Base-by-base conservation (phyloP, 176 grass and related monocot species). In the Musa troglodytarum region DNA sequence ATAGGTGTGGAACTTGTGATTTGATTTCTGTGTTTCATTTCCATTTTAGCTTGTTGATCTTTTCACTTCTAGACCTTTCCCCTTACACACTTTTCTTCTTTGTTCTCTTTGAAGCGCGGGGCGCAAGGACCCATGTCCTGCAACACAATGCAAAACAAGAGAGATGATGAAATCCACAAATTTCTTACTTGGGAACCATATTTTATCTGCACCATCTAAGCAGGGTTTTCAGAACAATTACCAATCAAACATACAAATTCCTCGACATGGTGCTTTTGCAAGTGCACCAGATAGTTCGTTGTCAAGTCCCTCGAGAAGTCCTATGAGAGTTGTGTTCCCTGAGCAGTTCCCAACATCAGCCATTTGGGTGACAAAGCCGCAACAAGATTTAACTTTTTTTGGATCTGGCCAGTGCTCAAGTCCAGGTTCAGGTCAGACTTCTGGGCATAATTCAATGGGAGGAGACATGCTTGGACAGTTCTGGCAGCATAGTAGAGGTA, bases 401-500 rank as follows among this genome's bases (percentile, higher is more conserved):
- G 90, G 93, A 69, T 98, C 95, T 49, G 90, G 90, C 71, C 95
- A 98, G 84, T 93, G 95, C 80, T 97, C 93, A 16, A 98, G 95
- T 85, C 88, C 95, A 75, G 95, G 90, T 68, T 98, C 95, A 63
- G 95, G 95, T 61, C 95, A 91, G 79, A 98, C 90, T 12, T 98
- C 95, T 78, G 90, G 95, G 52, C 95, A 98, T 87, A 98, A 98
- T 82, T 98, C 95, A 54, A 83, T 98, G 69, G 94, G 95, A 80
- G 90, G 88, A 65, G 95, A 98, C 69, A 98, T 93, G 88, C 76
- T 98, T 53, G 86, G 83, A 53, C 94, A 93, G 57, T 71, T 98
- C 61, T 98, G 88, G 95, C 95, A 93, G 50, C 90, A 86, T 67
- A 93, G 90, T 75, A 87, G 92, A 61, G 86, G 85, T 57, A 95